Percentiles rank a stretch among this genome's conserved stretches.
phyloP scores from a whole-genome alignment of 805 yeast genomes.

The Zygoascus flipseniorum region DNA sequence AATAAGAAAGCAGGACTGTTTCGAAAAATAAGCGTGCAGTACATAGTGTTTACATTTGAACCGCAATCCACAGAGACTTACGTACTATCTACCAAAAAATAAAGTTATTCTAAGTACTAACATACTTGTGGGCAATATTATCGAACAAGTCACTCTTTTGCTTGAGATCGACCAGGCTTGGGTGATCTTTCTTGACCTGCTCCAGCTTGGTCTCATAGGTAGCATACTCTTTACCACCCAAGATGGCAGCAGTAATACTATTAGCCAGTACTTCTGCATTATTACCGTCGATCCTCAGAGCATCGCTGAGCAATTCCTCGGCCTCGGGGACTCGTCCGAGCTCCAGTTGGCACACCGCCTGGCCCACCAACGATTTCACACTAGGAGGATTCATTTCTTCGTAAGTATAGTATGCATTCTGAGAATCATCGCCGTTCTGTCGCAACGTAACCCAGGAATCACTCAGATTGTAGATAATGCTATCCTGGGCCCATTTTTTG shows the following conservation, averaged over 20 bases:
- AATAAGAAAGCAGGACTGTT: too few relatives aligned
- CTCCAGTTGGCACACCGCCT: conserved; percentile 70
- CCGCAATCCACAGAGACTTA: too few relatives aligned
- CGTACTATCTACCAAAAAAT: background rate
- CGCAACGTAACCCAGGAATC: conserved; percentile 62
- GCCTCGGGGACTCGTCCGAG: conserved; percentile 80
- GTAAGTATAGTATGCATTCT: conserved; percentile 34
- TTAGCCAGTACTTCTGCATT: conserved; percentile 44
- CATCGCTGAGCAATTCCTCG: conserved; percentile 39
- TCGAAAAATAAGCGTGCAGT: too few relatives aligned
- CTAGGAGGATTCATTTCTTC: conserved; percentile 60
- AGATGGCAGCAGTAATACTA: conserved; percentile 52
- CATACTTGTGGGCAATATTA: conserved; percentile 39
- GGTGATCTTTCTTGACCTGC: conserved; percentile 46
- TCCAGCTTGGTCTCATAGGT: conserved; percentile 41
- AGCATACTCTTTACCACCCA: conserved; percentile 38
- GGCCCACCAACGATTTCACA: conserved; percentile 47
- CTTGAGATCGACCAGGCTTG: conserved; percentile 46
- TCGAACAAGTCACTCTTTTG: conserved; percentile 62
- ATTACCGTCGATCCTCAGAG: conserved; percentile 34
- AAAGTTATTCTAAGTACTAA: conserved; percentile 5
- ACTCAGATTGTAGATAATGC: conserved; percentile 64
- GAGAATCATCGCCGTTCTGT: conserved; percentile 31
- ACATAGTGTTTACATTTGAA: too few relatives aligned
- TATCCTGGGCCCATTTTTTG: conserved; percentile 54